These are phyloP conservation scores for Leptomonas pyrrhocoris DNA, from an alignment of 208 protist genomes.

Conservation along the genomic window DNA sequence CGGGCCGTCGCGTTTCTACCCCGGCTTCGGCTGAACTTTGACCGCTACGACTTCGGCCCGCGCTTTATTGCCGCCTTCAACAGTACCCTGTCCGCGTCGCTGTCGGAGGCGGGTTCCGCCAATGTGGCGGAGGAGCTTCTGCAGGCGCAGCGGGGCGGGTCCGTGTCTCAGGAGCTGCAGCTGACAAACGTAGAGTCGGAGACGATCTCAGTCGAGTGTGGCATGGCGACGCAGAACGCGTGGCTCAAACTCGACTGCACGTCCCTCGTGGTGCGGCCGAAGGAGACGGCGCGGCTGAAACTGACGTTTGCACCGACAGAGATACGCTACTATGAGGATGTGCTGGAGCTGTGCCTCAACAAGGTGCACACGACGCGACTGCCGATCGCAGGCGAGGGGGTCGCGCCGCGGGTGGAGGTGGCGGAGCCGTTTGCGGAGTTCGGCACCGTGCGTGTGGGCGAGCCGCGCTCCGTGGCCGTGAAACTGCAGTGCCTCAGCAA, in stretches of 20 bases:
- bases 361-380: conserved; percentile 84
- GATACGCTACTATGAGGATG: conserved; percentile 82
- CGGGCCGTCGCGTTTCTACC: conserved; percentile 83
- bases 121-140: background rate
- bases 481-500: conserved; percentile 88
- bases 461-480: conserved; percentile 70
- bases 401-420: conserved; percentile 89
- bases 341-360: conserved; percentile 94
- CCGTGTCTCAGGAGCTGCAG: conserved; percentile 51
- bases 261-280: conserved; percentile 86
- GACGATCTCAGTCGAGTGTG: conserved; percentile 85
- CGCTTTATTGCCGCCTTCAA: conserved; percentile 85
- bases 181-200: conserved; percentile 93
- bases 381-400: conserved; percentile 90
- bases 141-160: background rate
- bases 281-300: conserved; percentile 64
- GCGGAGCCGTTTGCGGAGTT: conserved; percentile 80
- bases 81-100: conserved; percentile 11
- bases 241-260: conserved; percentile 87
- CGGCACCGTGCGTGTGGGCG: conserved; percentile 82
- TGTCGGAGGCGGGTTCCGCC: background rate
- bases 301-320: conserved; percentile 91
- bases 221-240: conserved; percentile 73
- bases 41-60: conserved; percentile 92
- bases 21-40: conserved; percentile 87